Conservation (phyloP, 495 filamentous ascomycete genomes). For the Penicillium malachiteum region DNA sequence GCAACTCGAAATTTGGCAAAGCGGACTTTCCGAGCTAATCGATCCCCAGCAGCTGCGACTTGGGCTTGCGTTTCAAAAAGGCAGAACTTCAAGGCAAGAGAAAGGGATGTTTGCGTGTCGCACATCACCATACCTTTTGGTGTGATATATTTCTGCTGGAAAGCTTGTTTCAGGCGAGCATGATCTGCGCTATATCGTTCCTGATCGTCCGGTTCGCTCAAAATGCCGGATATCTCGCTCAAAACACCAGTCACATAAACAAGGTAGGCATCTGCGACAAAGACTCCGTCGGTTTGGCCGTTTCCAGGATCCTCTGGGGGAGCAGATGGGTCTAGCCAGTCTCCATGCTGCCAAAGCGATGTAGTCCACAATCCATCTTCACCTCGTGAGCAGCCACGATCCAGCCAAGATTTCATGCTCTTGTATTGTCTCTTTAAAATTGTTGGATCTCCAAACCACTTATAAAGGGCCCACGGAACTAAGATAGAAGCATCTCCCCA, state of each 20-base stretch:
- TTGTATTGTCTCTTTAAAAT: constrained; percentile 43
- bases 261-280: constrained; percentile 55
- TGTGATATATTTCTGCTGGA: constrained; percentile 46
- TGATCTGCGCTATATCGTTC: constrained; percentile 25
- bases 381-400: constrained; percentile 44
- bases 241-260: constrained; percentile 46
- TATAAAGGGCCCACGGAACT: constrained; percentile 46
- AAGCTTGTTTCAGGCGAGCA: constrained; percentile 26
- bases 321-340: constrained; percentile 56
- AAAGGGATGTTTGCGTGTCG: constrained; percentile 50
- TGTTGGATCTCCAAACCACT: constrained; percentile 39
- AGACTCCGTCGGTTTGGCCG: constrained; percentile 39
- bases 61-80: constrained; percentile 37
- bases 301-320: constrained; percentile 43
- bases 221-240: constrained; percentile 17
- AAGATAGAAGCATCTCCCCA: constrained; percentile 53
- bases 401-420: constrained; percentile 49
- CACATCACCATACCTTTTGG: constrained; percentile 37
- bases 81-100: constrained; percentile 44
- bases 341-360: constrained; percentile 42
- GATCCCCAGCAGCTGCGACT: constrained; percentile 28
- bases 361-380: constrained; percentile 39
- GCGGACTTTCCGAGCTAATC: constrained; percentile 30
- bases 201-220: constrained; percentile 29
- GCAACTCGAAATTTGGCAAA: constrained; percentile 44